Base-by-base conservation (phyloP, 2,329 filamentous ascomycete species). In the Lecanosticta acicola region DNA sequence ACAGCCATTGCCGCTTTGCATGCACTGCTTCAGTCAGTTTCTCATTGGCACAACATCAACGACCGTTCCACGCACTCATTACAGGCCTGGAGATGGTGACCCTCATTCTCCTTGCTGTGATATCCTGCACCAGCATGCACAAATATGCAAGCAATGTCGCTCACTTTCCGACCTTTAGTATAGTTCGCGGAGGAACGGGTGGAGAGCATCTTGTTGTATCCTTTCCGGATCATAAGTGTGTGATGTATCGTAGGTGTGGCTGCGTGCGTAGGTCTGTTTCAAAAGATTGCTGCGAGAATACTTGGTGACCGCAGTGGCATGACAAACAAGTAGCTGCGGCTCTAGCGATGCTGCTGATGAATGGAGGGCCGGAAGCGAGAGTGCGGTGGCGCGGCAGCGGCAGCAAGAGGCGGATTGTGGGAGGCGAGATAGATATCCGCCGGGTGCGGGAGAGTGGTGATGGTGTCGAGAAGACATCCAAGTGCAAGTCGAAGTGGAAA, bases 71-170 rank as follows among this genome's bases (percentile, higher is more conserved):
- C 87, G 69, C 74, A 96, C 91, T 91, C 84, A 61, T 85, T 84
- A 67, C 93, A 97, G 34, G 89, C 89, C 60, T 83, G 76, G 8
- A 98, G 77, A 62, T 98, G 93, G 32, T 86, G 75, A 45, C 77
- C 74, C 65, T 98, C 90, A 62, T 97, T 97, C 49, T 85, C 79
- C 18, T 79, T 73, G 62, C 89, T 96, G 66, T 98, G 93, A 60
- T 87, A 98, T 3, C 44, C 93, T 13, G 93, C 93, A 26, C 93
- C 93, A 32, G 91, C 93, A 67, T 98, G 93, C 36, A 98, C 84
- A 66, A 95, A 97, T 42, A 98, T 91, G 48, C 88, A 89, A 46
- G 81, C 81, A 8, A 81, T 69, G 54, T 78, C 71, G 20, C 60
- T 59, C 5, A 45, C 45, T 53, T 71, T 67, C 14, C 65, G 65